Percentiles rank a stretch among this genome's conserved stretches.
phyloP scores from a whole-genome alignment of 768 basidiomycete genomes.

The Trametes cubensis region DNA sequence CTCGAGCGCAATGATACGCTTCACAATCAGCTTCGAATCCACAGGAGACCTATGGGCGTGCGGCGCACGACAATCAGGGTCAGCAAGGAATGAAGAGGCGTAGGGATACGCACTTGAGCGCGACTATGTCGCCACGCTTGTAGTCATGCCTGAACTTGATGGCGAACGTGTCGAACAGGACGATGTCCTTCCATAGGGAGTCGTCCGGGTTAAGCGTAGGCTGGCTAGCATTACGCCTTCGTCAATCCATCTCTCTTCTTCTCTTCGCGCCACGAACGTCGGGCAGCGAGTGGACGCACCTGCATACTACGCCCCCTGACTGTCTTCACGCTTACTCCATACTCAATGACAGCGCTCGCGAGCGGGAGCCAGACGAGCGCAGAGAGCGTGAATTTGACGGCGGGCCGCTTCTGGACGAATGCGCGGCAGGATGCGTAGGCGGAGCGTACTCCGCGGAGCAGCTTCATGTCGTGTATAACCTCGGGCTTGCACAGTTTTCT shows the following conservation, averaged over 20 bases:
- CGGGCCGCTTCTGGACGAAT: conserved; percentile 10
- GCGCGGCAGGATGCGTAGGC: neutral
- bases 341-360: conserved; percentile 48
- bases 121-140: conserved; percentile 65
- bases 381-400: conserved; percentile 28
- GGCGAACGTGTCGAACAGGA: conserved; percentile 59
- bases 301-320: conserved; percentile 75
- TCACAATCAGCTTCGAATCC: conserved; percentile 56
- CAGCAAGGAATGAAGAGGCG: neutral
- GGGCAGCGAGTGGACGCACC: conserved; percentile 42
- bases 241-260: neutral
- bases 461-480: neutral
- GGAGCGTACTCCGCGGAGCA: conserved; percentile 1
- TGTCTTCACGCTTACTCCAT: conserved; percentile 54
- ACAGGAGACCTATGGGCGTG: conserved; percentile 54
- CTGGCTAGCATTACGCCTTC: conserved; percentile 45
- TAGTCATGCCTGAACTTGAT: conserved; percentile 41
- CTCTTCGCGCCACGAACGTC: neutral
- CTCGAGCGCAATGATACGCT: conserved; percentile 65
- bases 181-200: conserved; percentile 62
- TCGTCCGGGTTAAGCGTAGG: conserved; percentile 75
- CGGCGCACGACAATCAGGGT: too few relatives aligned
- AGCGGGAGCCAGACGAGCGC: conserved; percentile 63
- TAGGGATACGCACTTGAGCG: conserved; percentile 48
- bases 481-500: too few relatives aligned